Conservation (phyloP, 768 basidiomycete genomes). For the Boletus barrowsii region DNA sequence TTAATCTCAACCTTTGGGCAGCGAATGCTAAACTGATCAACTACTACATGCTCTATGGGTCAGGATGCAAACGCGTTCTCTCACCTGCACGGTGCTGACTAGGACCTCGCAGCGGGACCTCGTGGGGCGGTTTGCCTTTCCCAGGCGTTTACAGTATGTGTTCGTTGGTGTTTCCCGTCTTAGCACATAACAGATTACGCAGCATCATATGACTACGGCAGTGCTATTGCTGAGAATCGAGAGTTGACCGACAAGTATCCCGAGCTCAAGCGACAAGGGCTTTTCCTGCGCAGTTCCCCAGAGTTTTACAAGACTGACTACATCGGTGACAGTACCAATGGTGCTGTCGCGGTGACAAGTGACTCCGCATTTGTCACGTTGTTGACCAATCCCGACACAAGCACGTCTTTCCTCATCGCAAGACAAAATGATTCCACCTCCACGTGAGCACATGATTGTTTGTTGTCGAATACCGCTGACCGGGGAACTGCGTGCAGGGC, state of each 20-base stretch:
- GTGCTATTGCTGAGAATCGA: slow-evolving; percentile 65
- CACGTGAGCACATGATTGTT: slow-evolving; percentile 41
- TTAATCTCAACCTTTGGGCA: slow-evolving; percentile 76
- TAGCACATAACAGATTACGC: background rate
- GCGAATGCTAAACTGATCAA: slow-evolving; percentile 78
- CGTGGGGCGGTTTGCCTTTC: slow-evolving; percentile 80
- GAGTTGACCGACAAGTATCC: slow-evolving; percentile 64
- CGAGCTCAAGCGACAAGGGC: slow-evolving; percentile 73
- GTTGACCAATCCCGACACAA: slow-evolving; percentile 65
- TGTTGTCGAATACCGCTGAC: background rate
- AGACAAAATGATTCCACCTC: slow-evolving; percentile 68
- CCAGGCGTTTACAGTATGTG: slow-evolving; percentile 63
- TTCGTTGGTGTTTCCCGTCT: background rate
- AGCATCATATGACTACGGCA: slow-evolving; percentile 80
- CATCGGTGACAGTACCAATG: slow-evolving; percentile 59
- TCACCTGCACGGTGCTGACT: background rate
- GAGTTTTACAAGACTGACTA: slow-evolving; percentile 80
- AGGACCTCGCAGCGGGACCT: slow-evolving; percentile 59
- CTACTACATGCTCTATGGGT: slow-evolving; percentile 87
- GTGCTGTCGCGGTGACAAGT: slow-evolving; percentile 41
- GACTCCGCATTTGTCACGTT: slow-evolving; percentile 55
- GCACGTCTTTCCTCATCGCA: slow-evolving; percentile 64
- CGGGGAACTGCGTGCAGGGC: background rate
- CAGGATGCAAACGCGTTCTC: slow-evolving; percentile 5
- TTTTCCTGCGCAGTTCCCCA: slow-evolving; percentile 76